These are phyloP conservation scores for Sedum album DNA, from an alignment of 164 flowering plant species.

Conservation along the genomic window DNA sequence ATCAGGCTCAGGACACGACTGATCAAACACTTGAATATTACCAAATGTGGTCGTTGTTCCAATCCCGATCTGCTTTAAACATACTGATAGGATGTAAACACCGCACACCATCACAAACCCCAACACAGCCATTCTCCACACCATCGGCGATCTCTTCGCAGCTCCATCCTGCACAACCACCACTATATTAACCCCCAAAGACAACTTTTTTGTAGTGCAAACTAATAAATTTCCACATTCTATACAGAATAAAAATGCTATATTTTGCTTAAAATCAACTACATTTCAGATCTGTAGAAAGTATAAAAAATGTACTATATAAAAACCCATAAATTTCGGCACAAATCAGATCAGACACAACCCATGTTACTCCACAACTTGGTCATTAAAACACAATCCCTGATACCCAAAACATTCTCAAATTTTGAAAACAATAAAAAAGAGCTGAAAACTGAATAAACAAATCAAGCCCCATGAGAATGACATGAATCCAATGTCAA, in stretches of 20 bases:
- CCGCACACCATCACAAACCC: slow-evolving; percentile 41
- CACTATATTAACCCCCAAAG: background rate
- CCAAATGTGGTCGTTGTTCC: slow-evolving; percentile 15
- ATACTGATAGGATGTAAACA: slow-evolving; percentile 37
- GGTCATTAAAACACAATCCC: background rate
- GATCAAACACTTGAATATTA: slow-evolving; percentile 18
- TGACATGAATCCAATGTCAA: background rate
- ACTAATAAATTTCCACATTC: background rate
- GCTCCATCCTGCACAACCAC: slow-evolving; percentile 27
- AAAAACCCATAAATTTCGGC: background rate
- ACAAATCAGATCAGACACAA: background rate
- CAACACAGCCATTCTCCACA: slow-evolving; percentile 38
- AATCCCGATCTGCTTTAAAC: slow-evolving; percentile 33
- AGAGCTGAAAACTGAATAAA: background rate
- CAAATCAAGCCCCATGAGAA: background rate
- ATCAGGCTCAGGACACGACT: slow-evolving; percentile 24
- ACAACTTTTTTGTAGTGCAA: background rate
- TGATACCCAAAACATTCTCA: background rate
- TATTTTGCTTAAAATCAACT: background rate
- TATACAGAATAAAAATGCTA: background rate
- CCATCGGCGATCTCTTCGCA: slow-evolving; percentile 41
- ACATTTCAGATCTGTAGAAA: background rate
- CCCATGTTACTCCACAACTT: background rate
- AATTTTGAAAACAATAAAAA: background rate
- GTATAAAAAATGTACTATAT: background rate